Base-by-base conservation (phyloP, 1,284 basidiomycete genomes). In the Amylostereum chailletii region DNA sequence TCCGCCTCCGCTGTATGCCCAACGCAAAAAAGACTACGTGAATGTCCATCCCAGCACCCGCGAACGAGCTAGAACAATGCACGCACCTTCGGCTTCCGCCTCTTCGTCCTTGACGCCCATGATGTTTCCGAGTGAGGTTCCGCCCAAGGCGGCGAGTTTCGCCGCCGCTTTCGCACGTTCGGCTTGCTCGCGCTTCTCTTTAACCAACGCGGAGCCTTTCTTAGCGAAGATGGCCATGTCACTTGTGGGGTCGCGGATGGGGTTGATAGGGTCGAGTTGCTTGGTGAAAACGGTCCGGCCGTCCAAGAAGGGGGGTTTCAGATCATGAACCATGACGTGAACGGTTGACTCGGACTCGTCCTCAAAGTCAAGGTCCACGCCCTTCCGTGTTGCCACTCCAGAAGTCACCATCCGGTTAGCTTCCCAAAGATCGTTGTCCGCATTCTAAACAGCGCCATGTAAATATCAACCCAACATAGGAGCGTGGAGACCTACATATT, bases 391-490 rank as follows among this genome's bases (percentile, higher is more conserved):
- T 1, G 90, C 90, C 10, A 98, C 86, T 60, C 96, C 96, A 9
- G 94, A 97, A 0, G 90, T 93, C 8, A 94, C 76, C 85, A 99
- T 92, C 61, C 94, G 89, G 61, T 99, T 98, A 5, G 89, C 90
- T 71, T 99, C 96, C 96, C 96, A 99, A 1, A 95, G 72, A 58
- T 99, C 95, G 58, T 94, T 95, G 64, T 99, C 96, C 27, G 91
- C 91, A 58, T 97, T 97, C 89, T 94, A 46, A 34, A 42, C 5
- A 19, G 19, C 19, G 19, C 19, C 19, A 19, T 19, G 19, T 19
- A 19, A 19, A 19, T 19, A 19, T 19, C 19, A 19, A 19, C 19
- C 19, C 19, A 19, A 19, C 19, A 19, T 19, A 19, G 19, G 19
- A 19, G 19, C 19, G 19, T 19, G 19, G 19, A 19, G 3, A 74